Evolutionary conservation across 1,284 basidiomycete species (phyloP).

Genomic region (Boletus semigastroideus): DNA sequence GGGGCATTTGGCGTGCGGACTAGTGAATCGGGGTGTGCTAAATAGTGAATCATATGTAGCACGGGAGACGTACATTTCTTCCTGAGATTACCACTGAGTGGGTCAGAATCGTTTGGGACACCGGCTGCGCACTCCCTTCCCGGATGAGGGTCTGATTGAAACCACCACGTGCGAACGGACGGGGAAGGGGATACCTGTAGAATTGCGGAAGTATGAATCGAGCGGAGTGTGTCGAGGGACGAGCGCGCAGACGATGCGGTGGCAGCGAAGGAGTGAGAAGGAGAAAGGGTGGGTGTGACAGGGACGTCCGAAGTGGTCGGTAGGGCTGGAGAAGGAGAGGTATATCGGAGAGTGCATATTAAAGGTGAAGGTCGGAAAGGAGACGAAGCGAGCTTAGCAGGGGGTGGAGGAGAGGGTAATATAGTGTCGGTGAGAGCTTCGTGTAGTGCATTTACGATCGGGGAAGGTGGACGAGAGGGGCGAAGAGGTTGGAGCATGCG

Average conservation of each 20-base stretch:
- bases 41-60: constrained; percentile 3
- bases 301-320: constrained; percentile 30
- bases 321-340: constrained; percentile 64
- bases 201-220: constrained; percentile 42
- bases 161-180: constrained; percentile 51
- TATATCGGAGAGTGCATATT: constrained; percentile 57
- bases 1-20: constrained; percentile 79
- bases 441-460: constrained; percentile 24
- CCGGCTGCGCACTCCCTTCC: constrained; percentile 48
- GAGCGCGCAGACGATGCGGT: constrained; percentile 35
- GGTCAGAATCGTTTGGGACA: constrained; percentile 59
- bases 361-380: constrained; percentile 52
- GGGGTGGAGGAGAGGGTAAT: constrained; percentile 42
- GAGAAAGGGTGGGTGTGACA: constrained; percentile 37
- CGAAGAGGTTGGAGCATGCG: constrained; percentile 1
- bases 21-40: constrained; percentile 26
- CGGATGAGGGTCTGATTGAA: constrained; percentile 38
- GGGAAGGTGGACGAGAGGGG: constrained; percentile 35
- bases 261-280: constrained; percentile 37
- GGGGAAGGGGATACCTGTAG: constrained; percentile 17
- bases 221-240: constrained; percentile 65
- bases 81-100: constrained; percentile 50
- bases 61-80: constrained; percentile 62
- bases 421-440: constrained; percentile 47
- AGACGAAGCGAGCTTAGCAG: constrained; percentile 45